Base-by-base conservation (phyloP, 352 stramenopile genomes). In the Pythium angustatum region DNA sequence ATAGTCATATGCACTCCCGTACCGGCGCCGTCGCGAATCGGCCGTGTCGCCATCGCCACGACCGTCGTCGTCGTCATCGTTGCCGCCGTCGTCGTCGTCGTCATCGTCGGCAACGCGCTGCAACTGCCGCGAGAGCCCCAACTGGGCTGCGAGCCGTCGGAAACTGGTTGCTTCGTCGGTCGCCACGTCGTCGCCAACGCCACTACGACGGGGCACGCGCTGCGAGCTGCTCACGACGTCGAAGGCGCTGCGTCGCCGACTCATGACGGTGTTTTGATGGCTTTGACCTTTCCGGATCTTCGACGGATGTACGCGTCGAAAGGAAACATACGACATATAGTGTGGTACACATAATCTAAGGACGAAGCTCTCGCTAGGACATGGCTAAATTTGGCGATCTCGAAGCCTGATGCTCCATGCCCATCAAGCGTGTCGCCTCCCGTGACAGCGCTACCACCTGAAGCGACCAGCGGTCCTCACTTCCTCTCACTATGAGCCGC, bases 61-160 rank as follows among this genome's bases (percentile, higher is more conserved):
- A 21, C 40, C 40, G 12, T 5, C n/a, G 12, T 47, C 40, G 40
- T 47, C 38, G 38, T 14, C 33, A 38, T 38, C 7, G 33, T 38
- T 14, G 7, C 33, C 6, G 5, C 72, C 66, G 3, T 44, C 33
- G 0, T 48, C 43, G 24, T 41, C 74, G 22, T 45, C 27, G 50
- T 59, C 22, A 41, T 67, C 58, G 52, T 77, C 69, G 5, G 47
- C 50, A 22, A 72, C 60, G n/a, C 48, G 47, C 52, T 84, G 49
- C 5, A 86, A 70, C 33, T 79, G 70, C 58, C 54, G 66, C 21
- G 77, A 77, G 24, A 90, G 67, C n/a, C 81, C 81, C n/a, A 90
- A 44, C 45, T 86, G 77, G 1, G 65, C 76, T 54, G 81, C 79
- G 11, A 88, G 64, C 8, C 74, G 77, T 3, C 69, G 76, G 26